Conservation (phyloP, 108 stramenopile species). For the Mayamaea pseudoterrestris region DNA sequence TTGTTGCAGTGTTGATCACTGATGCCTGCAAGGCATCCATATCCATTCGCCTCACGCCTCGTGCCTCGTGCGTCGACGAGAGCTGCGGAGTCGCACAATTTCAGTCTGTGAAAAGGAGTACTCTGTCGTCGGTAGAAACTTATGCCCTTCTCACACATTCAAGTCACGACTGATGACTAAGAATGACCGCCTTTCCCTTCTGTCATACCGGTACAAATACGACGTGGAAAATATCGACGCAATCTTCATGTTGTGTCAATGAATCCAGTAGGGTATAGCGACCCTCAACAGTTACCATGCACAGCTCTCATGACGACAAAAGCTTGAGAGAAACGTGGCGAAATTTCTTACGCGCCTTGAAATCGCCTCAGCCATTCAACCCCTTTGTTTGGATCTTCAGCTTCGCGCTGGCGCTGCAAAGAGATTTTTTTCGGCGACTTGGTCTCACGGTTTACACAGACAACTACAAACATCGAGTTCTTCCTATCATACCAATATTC, state of each 20-base stretch:
- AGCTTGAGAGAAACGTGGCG: constrained; percentile 37
- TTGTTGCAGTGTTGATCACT: not conserved
- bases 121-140: too few species aligned
- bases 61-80: not conserved
- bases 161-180: not conserved
- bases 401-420: constrained; percentile 11
- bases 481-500: constrained; percentile 17
- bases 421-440: constrained; percentile 1
- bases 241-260: too few species aligned
- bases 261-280: not conserved
- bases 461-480: constrained; percentile 12
- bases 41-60: not conserved
- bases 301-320: not conserved
- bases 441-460: not conserved
- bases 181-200: not conserved
- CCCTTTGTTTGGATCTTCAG: constrained; percentile 47
- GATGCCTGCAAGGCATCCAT: not conserved
- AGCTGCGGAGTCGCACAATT: not conserved
- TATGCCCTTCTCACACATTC: not conserved
- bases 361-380: constrained; percentile 50
- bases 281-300: not conserved
- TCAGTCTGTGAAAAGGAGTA: too few species aligned
- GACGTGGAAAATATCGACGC: too few species aligned
- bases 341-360: constrained; percentile 41
- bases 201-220: too few species aligned